Percentiles rank a stretch among this genome's conserved stretches.
These are phyloP conservation scores for Orbilia brochopaga DNA, from an alignment of 2,329 filamentous ascomycete genomes.

Conservation along the genomic window DNA sequence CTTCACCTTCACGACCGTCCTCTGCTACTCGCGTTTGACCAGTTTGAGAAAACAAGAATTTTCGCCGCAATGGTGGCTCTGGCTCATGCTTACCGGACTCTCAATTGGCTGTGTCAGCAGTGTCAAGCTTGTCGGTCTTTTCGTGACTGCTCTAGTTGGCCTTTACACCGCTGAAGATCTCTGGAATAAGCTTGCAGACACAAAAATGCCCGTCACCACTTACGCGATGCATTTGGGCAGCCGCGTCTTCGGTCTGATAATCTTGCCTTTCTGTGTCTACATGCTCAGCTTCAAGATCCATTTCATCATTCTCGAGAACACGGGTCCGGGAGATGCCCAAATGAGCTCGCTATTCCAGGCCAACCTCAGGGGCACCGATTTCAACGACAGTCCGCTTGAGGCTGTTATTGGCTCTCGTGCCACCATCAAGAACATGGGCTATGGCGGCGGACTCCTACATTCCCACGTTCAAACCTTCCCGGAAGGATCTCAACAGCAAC, in stretches of 20 bases:
- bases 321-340: slow-evolving; percentile 95
- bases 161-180: slow-evolving; percentile 95
- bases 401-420: slow-evolving; percentile 85
- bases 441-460: slow-evolving; percentile 92
- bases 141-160: slow-evolving; percentile 91
- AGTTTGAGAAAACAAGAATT: slow-evolving; percentile 84
- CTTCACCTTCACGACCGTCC: slow-evolving; percentile 95
- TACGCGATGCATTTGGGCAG: slow-evolving; percentile 79
- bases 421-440: slow-evolving; percentile 99
- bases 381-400: slow-evolving; percentile 92
- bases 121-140: slow-evolving; percentile 97
- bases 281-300: slow-evolving; percentile 94
- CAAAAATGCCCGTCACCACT: slow-evolving; percentile 80
- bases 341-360: slow-evolving; percentile 99
- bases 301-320: slow-evolving; percentile 90
- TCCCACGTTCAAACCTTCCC: slow-evolving; percentile 96
- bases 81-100: slow-evolving; percentile 89
- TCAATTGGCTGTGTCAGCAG: slow-evolving; percentile 98
- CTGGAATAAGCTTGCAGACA: slow-evolving; percentile 96
- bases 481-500: slow-evolving; percentile 90
- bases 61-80: slow-evolving; percentile 88
- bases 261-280: slow-evolving; percentile 89
- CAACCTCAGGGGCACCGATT: slow-evolving; percentile 89
- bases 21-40: slow-evolving; percentile 98
- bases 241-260: slow-evolving; percentile 82